Evolutionary conservation across 306 rosid genomes (phyloP).

Genomic region (Hippophae tibetana): DNA sequence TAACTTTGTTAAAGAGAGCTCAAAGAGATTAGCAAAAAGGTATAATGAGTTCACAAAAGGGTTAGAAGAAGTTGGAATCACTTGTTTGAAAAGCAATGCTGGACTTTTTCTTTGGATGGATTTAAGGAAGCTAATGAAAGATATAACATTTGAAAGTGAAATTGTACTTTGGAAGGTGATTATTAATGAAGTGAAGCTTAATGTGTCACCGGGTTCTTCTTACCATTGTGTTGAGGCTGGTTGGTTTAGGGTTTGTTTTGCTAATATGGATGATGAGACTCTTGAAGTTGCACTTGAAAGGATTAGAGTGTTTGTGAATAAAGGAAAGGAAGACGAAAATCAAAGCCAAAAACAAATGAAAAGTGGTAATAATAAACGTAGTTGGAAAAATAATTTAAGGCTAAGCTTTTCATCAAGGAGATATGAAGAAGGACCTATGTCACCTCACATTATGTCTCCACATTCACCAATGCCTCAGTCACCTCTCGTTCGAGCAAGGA

Average conservation of each 20-base stretch:
- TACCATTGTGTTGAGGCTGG: slow-evolving; percentile 72
- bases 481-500: too few species aligned
- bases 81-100: slow-evolving; percentile 62
- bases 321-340: not conserved
- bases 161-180: slow-evolving; percentile 46
- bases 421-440: too few species aligned
- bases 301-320: slow-evolving; percentile 35
- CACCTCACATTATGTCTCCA: too few species aligned
- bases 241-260: slow-evolving; percentile 84
- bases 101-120: slow-evolving; percentile 48
- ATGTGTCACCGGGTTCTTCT: slow-evolving; percentile 75
- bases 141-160: too few species aligned
- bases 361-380: too few species aligned
- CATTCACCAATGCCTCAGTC: too few species aligned
- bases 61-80: slow-evolving; percentile 42
- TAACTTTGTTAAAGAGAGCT: slow-evolving; percentile 35
- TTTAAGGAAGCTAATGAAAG: too few species aligned
- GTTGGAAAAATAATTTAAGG: too few species aligned
- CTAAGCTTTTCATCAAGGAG: too few species aligned
- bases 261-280: slow-evolving; percentile 55
- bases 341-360: too few species aligned
- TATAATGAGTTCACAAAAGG: slow-evolving; percentile 54
- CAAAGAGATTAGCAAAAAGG: slow-evolving; percentile 47
- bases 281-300: slow-evolving; percentile 45
- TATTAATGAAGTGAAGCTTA: slow-evolving; percentile 43